Evolutionary conservation across 495 filamentous ascomycete genomes (phyloP).

Genomic region (Aspergillus cavernicola): DNA sequence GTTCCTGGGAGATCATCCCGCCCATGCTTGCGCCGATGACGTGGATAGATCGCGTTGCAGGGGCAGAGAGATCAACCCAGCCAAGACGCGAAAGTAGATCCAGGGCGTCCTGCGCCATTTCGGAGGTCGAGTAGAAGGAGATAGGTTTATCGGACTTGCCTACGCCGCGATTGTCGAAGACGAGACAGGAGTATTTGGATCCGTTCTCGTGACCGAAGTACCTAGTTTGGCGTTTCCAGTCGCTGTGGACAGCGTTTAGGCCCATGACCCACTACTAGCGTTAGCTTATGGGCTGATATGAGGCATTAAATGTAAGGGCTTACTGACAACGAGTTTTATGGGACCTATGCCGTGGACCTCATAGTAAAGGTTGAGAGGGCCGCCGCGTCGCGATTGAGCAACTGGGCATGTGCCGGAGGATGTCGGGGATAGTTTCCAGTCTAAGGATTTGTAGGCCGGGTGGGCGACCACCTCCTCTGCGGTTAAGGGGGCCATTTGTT

Average conservation of each 20-base stretch:
- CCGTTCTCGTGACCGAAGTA: slow-evolving; percentile 66
- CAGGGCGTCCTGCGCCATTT: slow-evolving; percentile 57
- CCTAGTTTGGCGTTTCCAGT: slow-evolving; percentile 74
- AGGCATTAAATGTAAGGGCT: not conserved
- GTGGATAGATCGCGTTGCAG: slow-evolving; percentile 58
- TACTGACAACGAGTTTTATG: slow-evolving; percentile 64
- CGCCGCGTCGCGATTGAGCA: slow-evolving; percentile 56
- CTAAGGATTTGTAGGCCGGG: slow-evolving; percentile 47
- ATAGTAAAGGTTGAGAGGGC: slow-evolving; percentile 67
- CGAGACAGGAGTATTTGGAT: slow-evolving; percentile 62
- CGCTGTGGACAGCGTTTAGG: slow-evolving; percentile 32
- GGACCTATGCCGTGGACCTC: slow-evolving; percentile 76
- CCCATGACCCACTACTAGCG: slow-evolving; percentile 29
- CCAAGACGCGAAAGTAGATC: slow-evolving; percentile 62
- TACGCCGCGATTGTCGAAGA: slow-evolving; percentile 72
- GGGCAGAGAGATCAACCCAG: slow-evolving; percentile 55
- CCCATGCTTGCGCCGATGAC: slow-evolving; percentile 73
- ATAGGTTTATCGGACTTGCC: slow-evolving; percentile 72
- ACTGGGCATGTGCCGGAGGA: slow-evolving; percentile 56
- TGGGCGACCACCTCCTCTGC: slow-evolving; percentile 45
- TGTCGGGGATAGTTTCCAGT: slow-evolving; percentile 62
- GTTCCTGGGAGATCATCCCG: slow-evolving; percentile 87
- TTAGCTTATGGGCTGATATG: not conserved
- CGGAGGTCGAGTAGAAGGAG: slow-evolving; percentile 38
- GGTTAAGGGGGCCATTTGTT: slow-evolving; percentile 36